Percentiles rank a stretch among this genome's conserved stretches.
Evolutionary conservation across 331 rosid species (phyloP).

Genomic region (Pyracantha coccinea): DNA sequence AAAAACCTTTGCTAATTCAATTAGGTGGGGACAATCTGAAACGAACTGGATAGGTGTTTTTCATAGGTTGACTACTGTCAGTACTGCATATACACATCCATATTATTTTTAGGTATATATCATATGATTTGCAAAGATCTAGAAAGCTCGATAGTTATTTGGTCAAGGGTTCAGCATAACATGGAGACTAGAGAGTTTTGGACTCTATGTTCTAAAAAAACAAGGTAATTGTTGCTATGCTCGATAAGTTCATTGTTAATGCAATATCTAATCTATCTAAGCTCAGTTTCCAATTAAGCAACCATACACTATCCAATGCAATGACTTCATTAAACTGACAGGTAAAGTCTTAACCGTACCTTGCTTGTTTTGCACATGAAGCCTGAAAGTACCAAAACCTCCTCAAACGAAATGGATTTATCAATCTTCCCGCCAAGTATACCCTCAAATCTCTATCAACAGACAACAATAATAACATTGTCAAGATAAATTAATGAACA

Average conservation of each 20-base stretch:
- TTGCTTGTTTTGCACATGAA: conserved; percentile 90
- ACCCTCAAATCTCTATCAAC: conserved; percentile 88
- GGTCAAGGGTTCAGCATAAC: neutral
- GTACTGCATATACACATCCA: neutral
- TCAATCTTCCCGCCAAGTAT: conserved; percentile 87
- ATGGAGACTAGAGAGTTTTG: neutral
- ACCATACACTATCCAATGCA: neutral
- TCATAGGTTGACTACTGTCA: neutral
- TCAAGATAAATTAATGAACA: conserved; percentile 5
- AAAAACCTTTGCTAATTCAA: neutral
- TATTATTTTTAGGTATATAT: neutral
- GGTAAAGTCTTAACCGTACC: conserved; percentile 27
- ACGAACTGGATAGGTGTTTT: neutral
- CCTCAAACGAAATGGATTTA: conserved; percentile 83
- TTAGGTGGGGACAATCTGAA: neutral
- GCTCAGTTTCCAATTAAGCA: neutral
- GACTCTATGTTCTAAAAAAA: neutral
- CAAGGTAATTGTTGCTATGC: neutral
- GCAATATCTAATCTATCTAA: neutral
- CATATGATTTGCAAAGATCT: neutral
- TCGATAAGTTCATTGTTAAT: neutral
- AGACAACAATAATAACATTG: conserved; percentile 27
- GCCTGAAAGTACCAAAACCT: conserved; percentile 82
- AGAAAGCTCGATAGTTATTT: neutral
- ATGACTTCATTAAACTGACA: neutral